A percentile compares a stretch with the other conserved stretches of the same genome.
phyloP scores from a whole-genome alignment of 2,329 filamentous ascomycete genomes.

The Cladorrhinum sp. region DNA sequence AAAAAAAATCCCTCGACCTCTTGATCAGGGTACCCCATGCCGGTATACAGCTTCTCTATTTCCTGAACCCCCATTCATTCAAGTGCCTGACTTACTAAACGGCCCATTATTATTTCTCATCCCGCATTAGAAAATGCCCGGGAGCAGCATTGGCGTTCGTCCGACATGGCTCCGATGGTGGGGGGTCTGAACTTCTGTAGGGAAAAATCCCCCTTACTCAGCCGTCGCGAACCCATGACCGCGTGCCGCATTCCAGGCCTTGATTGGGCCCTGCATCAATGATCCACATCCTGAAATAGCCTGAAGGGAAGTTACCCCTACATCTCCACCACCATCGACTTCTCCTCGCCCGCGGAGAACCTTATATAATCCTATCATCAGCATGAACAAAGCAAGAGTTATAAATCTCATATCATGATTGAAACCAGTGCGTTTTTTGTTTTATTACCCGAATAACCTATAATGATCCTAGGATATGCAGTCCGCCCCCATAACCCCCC shows the following conservation, averaged over 20 bases:
- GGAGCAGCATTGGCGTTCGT: background rate
- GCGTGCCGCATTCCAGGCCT: conserved; percentile 2
- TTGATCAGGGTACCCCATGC: background rate
- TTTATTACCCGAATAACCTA: background rate
- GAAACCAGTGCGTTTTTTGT: conserved; percentile 5
- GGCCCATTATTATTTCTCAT: background rate
- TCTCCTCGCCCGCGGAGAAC: conserved; percentile 10
- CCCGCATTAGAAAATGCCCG: background rate
- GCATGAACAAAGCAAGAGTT: background rate
- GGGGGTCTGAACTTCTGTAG: background rate
- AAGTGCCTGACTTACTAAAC: background rate
- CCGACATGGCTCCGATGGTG: conserved; percentile 10
- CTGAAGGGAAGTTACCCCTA: background rate
- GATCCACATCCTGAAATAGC: conserved; percentile 8
- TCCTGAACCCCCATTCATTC: background rate
- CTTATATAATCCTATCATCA: background rate
- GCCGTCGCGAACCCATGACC: background rate
- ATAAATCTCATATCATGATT: background rate
- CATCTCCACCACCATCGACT: background rate
- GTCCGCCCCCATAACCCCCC: background rate
- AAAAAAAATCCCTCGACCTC: background rate
- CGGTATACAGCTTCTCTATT: background rate
- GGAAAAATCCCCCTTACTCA: background rate
- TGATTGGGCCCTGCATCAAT: conserved; percentile 5
- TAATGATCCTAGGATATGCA: conserved; percentile 1